phyloP scores from a whole-genome alignment of 2,329 filamentous ascomycete genomes.

The Macrophomina pseudophaseolina region DNA sequence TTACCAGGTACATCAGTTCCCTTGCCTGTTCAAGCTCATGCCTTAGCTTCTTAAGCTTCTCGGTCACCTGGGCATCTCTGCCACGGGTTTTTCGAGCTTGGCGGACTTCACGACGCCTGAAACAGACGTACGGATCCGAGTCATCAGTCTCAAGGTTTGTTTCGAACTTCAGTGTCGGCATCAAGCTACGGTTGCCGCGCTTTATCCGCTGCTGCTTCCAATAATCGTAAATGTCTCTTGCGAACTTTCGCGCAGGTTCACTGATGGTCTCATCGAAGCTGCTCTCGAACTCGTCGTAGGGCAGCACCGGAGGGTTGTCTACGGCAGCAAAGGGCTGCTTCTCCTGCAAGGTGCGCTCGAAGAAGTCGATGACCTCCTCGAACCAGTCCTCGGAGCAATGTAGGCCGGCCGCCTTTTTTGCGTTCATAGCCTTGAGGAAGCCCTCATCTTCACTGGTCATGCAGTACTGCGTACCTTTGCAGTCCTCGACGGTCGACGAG shows the following conservation, averaged over 20 bases:
- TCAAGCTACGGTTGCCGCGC: conserved; percentile 72
- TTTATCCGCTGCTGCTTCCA: conserved; percentile 77
- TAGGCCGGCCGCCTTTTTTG: conserved; percentile 66
- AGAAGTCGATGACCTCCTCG: conserved; percentile 92
- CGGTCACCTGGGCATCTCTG: conserved; percentile 89
- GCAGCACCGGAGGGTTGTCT: conserved; percentile 80
- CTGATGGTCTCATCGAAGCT: conserved; percentile 66
- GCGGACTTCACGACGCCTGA: conserved; percentile 90
- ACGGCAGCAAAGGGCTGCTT: conserved; percentile 89
- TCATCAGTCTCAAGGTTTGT: conserved; percentile 94
- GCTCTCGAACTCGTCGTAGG: conserved; percentile 64
- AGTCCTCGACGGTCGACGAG: conserved; percentile 97
- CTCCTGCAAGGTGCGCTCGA: conserved; percentile 82
- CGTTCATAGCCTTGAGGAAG: conserved; percentile 84
- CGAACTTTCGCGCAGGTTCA: conserved; percentile 61
- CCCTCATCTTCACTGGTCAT: conserved; percentile 90
- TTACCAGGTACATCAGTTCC: conserved; percentile 76
- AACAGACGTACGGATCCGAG: conserved; percentile 96
- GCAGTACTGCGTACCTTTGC: conserved; percentile 87
- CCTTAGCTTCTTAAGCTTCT: conserved; percentile 90
- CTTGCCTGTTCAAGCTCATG: conserved; percentile 90
- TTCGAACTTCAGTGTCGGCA: conserved; percentile 87
- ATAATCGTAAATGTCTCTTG: conserved; percentile 84
- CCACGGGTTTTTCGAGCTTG: conserved; percentile 94
- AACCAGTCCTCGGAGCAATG: conserved; percentile 89